Evolutionary conservation across 2,329 filamentous ascomycete species (phyloP).

Genomic region (Alternaria ventricosa): DNA sequence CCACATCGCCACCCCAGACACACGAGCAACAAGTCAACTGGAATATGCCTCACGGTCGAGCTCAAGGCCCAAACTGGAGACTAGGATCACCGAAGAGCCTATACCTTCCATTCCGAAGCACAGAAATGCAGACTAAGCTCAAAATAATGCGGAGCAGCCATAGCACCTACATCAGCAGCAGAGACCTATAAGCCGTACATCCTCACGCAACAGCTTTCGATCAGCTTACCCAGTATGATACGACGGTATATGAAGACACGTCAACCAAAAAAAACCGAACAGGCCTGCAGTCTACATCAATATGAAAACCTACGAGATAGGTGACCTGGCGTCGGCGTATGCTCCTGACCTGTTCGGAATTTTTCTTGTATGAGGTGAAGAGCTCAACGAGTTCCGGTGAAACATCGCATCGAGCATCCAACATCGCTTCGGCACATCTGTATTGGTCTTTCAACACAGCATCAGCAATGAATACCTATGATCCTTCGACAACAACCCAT

Average conservation of each 20-base stretch:
- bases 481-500: neutral
- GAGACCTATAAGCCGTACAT: slow-evolving; percentile 5
- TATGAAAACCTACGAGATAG: neutral
- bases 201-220: slow-evolving; percentile 21
- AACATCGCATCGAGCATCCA: neutral
- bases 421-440: neutral
- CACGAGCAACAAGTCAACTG: neutral
- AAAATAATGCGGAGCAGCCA: neutral
- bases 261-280: neutral
- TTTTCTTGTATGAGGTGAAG: neutral
- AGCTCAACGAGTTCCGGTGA: neutral
- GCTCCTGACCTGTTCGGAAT: neutral
- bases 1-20: neutral
- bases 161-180: neutral
- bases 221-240: slow-evolving; percentile 24
- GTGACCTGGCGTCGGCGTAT: neutral
- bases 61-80: slow-evolving; percentile 18
- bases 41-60: slow-evolving; percentile 8
- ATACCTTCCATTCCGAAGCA: slow-evolving; percentile 14
- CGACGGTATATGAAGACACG: neutral
- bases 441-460: neutral
- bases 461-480: neutral
- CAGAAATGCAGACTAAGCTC: slow-evolving; percentile 1
- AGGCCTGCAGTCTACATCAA: neutral
- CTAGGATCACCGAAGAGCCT: slow-evolving; percentile 22